phyloP scores from a whole-genome alignment of 192 early-diverging fungal species.

The Backusella macrospora region DNA sequence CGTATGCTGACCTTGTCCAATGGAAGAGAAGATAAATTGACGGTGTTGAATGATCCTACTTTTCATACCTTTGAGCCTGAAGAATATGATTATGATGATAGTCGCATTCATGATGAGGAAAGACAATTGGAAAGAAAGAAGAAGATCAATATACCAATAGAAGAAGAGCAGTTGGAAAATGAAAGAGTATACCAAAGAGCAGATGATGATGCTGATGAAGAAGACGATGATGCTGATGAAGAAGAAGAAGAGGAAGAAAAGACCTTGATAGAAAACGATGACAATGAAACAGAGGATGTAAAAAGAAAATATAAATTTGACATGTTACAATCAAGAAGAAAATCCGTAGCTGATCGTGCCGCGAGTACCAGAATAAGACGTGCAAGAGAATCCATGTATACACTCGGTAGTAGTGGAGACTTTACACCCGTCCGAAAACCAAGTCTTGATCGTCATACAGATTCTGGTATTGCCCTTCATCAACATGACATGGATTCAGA shows the following conservation, averaged over 20 bases:
- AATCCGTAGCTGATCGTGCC: neutral
- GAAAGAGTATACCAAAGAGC: neutral
- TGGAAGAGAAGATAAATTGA: neutral
- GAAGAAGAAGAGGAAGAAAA: neutral
- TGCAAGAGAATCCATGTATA: slow-evolving; percentile 9
- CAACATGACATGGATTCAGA: slow-evolving; percentile 64
- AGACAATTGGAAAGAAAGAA: neutral
- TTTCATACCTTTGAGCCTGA: neutral
- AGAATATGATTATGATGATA: neutral
- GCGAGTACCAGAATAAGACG: neutral
- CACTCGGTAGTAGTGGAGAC: neutral
- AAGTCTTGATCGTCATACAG: neutral
- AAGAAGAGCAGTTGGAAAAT: neutral
- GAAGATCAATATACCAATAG: neutral
- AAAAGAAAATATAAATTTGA: neutral
- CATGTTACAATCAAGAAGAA: neutral
- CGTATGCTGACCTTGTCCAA: slow-evolving; percentile 11
- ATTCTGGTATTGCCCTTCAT: slow-evolving; percentile 36
- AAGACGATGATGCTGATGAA: neutral
- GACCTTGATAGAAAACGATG: neutral
- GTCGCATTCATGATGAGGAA: neutral
- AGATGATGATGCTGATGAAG: no score
- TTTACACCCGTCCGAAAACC: neutral
- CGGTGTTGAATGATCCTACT: neutral
- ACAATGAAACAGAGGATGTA: neutral